phyloP scores from a whole-genome alignment of 176 grass and related monocot species.

The Raddia guianensis region DNA sequence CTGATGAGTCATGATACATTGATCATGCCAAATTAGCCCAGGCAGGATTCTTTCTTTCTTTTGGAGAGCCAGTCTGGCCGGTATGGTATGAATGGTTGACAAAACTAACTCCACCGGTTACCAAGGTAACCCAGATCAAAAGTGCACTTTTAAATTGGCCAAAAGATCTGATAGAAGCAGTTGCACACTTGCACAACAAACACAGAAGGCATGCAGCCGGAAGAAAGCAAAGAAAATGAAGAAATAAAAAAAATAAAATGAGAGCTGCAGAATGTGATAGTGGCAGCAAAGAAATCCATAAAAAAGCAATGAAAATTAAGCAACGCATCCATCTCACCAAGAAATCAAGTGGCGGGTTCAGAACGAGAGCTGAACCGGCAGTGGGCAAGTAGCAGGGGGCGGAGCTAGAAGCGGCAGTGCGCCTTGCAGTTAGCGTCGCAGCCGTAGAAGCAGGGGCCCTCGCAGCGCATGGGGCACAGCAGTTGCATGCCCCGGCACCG shows the following conservation, averaged over 20 bases:
- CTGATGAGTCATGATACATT: not conserved
- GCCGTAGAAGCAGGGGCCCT: constrained; percentile 92
- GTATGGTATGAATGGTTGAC: no score
- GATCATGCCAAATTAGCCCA: no score
- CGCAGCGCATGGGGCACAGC: constrained; percentile 85
- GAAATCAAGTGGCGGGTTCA: not conserved
- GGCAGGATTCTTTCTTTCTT: no score
- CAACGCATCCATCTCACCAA: not conserved
- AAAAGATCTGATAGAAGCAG: not conserved
- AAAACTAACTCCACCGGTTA: not conserved
- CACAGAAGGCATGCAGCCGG: not conserved
- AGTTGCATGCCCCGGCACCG: constrained; percentile 70
- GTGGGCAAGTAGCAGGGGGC: no score
- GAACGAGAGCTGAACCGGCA: not conserved
- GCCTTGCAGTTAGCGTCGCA: constrained; percentile 80
- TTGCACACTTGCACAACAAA: not conserved
- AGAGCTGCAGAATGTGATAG: not conserved
- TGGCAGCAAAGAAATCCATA: not conserved
- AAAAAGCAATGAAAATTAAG: not conserved
- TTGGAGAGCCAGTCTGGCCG: no score
- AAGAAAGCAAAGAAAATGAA: not conserved
- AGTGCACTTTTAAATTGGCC: not conserved
- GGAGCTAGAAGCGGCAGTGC: constrained; percentile 73
- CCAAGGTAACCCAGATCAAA: not conserved
- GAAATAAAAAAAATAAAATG: not conserved